Evolutionary conservation across 305 asterid genomes (phyloP), one percentile per base, ranked within the genome.

Genomic region (Withania somnifera): DNA sequence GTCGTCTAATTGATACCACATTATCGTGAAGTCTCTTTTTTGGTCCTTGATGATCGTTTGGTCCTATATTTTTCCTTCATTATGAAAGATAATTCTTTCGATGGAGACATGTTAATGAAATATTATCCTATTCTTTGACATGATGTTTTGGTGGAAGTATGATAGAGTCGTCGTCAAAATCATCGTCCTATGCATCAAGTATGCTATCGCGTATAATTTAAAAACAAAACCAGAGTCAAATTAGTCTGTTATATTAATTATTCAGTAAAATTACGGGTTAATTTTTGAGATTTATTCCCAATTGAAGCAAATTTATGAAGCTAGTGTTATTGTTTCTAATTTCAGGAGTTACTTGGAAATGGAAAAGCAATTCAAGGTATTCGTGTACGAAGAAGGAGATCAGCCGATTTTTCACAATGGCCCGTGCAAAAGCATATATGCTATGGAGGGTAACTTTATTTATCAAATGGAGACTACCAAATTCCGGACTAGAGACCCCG

Each of bases 381-480:
- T 73, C 78, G 92, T 94, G 19, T 93, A 93, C 28, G 95, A 88
- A 86, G 97, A 94, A 86, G 98, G 99, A 1, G 97, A 95, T 47
- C 97, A 91, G 2, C 99, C 99, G 0, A 90, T 95, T 73, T 95
- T 94, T 79, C 99, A 95, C 85, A 86, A 91, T 45, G 98, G 99
- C 45, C 97, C 99, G 9, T 91, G 97, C 56, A 91, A 92, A 5
- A 91, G 97, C 89, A 95, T 92, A 30, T 94, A 93, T 78, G 92
- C 97, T 0, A 88, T 89, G 88, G 99, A 95, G 83, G 99, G 99
- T 13, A 89, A 89, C 73, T 94, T 95, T 85, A 93, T 95, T 26
- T 84, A 91, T 80, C 86, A 89, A 51, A 76, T 95, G 85, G 98
- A 93, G 87, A 86, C 83, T 4, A 87, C 92, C 5, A 85, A 79